Conservation (phyloP, 352 stramenopile genomes). For the Elongisporangium prolatum region DNA sequence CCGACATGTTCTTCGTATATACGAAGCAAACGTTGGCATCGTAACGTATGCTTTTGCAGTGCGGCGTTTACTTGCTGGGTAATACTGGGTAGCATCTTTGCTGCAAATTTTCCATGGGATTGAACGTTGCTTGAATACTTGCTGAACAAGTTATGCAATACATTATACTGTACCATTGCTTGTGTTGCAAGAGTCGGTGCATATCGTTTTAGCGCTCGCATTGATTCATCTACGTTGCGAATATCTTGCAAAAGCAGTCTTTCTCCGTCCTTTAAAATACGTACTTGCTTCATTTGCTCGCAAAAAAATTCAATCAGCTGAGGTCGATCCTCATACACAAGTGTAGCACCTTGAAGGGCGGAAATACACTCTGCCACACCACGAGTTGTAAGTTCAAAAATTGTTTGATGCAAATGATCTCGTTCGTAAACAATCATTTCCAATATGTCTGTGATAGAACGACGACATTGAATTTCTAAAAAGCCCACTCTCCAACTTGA, state of each 20-base stretch:
- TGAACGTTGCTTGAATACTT: slow-evolving; percentile 47
- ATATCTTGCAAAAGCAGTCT: slow-evolving; percentile 64
- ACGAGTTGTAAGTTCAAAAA: slow-evolving; percentile 26
- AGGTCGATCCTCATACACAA: slow-evolving; percentile 57
- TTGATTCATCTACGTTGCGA: slow-evolving; percentile 61
- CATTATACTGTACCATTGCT: slow-evolving; percentile 30
- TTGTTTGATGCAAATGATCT: slow-evolving; percentile 25
- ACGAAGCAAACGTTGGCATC: slow-evolving; percentile 43
- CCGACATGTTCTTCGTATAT: slow-evolving; percentile 45
- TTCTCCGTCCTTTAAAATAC: slow-evolving; percentile 42
- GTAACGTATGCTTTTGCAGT: slow-evolving; percentile 44
- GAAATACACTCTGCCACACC: slow-evolving; percentile 38
- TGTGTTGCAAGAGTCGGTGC: slow-evolving; percentile 28
- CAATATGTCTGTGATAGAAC: slow-evolving; percentile 53
- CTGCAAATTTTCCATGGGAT: slow-evolving; percentile 54
- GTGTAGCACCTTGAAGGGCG: slow-evolving; percentile 36
- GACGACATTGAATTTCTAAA: slow-evolving; percentile 66
- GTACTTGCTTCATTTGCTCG: slow-evolving; percentile 59
- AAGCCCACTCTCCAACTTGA: slow-evolving; percentile 71
- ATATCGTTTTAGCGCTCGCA: slow-evolving; percentile 40
- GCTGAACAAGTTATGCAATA: slow-evolving; percentile 35
- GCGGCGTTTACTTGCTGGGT: slow-evolving; percentile 59
- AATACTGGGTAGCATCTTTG: slow-evolving; percentile 62
- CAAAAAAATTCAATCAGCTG: slow-evolving; percentile 72
- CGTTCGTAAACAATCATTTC: slow-evolving; percentile 53